Evolutionary conservation across 305 asterid species (phyloP).

Genomic region (Fraxinus sp.): DNA sequence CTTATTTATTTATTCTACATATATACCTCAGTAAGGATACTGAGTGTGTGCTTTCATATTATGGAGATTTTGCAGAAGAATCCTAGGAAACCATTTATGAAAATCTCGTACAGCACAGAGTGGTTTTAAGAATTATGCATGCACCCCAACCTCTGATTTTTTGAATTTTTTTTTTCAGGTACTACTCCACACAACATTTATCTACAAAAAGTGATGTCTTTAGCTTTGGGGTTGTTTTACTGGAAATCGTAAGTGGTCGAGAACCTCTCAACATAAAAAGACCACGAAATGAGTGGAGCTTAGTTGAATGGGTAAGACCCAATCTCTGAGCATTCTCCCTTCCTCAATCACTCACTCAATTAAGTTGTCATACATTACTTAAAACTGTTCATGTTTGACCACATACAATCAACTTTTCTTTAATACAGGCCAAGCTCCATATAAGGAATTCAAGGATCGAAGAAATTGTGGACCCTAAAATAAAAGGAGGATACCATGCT

Average conservation of each 20-base stretch:
- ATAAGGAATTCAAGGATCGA: constrained; percentile 71
- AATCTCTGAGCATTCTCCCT: constrained; percentile 12
- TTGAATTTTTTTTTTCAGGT: constrained; percentile 41
- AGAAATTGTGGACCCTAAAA: constrained; percentile 51
- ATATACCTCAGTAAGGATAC: not conserved
- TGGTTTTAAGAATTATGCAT: not conserved
- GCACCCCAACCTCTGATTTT: not conserved
- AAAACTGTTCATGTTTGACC: constrained; percentile 13
- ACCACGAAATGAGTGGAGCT: constrained; percentile 85
- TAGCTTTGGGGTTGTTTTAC: constrained; percentile 88
- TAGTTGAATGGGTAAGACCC: constrained; percentile 85
- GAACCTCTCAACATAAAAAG: constrained; percentile 81
- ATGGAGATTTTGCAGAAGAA: not conserved
- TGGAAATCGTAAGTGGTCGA: constrained; percentile 72
- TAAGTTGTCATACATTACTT: not conserved
- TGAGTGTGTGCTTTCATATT: not conserved
- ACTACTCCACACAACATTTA: constrained; percentile 83
- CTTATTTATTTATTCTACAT: not conserved
- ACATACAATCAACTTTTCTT: constrained; percentile 5
- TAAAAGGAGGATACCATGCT: constrained; percentile 55
- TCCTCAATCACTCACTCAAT: not conserved
- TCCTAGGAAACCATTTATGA: not conserved
- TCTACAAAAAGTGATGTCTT: constrained; percentile 89
- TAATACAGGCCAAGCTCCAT: constrained; percentile 62
- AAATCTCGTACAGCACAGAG: not conserved